A percentile compares a stretch with the other conserved stretches of the same genome.
These are phyloP conservation scores for Microthlaspi erraticum DNA, from an alignment of 345 rosid species.

Conservation along the genomic window DNA sequence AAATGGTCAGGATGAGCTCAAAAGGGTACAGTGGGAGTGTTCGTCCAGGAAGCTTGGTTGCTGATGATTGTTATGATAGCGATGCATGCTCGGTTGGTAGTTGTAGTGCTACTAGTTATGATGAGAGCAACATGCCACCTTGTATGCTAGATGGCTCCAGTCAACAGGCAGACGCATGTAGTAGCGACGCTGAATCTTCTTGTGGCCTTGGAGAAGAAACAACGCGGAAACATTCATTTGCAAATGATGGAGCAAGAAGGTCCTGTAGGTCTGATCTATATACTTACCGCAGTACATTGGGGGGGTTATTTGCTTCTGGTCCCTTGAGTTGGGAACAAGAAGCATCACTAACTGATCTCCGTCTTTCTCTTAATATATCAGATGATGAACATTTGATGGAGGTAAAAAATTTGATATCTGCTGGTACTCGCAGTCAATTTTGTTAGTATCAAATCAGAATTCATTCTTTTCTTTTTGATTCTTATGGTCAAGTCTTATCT, in stretches of 20 bases:
- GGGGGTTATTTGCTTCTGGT: slow-evolving; percentile 75
- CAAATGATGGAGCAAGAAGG: slow-evolving; percentile 53
- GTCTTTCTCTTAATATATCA: slow-evolving; percentile 77
- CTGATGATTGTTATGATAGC: slow-evolving; percentile 48
- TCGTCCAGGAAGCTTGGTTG: slow-evolving; percentile 39
- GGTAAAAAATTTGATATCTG: slow-evolving; percentile 74
- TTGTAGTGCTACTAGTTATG: slow-evolving; percentile 58
- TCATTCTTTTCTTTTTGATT: slow-evolving; percentile 34
- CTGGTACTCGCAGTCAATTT: slow-evolving; percentile 53
- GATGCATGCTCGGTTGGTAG: slow-evolving; percentile 74
- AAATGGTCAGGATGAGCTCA: slow-evolving; percentile 54
- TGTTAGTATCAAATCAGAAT: slow-evolving; percentile 46
- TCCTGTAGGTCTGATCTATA: slow-evolving; percentile 69
- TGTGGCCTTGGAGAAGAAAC: slow-evolving; percentile 35
- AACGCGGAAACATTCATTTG: slow-evolving; percentile 36
- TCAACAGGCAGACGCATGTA: slow-evolving; percentile 46
- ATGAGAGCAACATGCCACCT: slow-evolving; percentile 40
- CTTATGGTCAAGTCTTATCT: slow-evolving; percentile 33
- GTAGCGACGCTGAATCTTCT: slow-evolving; percentile 65
- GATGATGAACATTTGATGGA: slow-evolving; percentile 85
- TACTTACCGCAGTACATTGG: slow-evolving; percentile 66
- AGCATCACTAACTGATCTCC: slow-evolving; percentile 77
- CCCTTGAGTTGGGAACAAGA: slow-evolving; percentile 92
- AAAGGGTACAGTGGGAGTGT: slow-evolving; percentile 38
- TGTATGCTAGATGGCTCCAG: slow-evolving; percentile 39